Percentiles rank a stretch among this genome's conserved stretches.
Conservation (phyloP, 345 rosid species). For the Clarkia xantiana region DNA sequence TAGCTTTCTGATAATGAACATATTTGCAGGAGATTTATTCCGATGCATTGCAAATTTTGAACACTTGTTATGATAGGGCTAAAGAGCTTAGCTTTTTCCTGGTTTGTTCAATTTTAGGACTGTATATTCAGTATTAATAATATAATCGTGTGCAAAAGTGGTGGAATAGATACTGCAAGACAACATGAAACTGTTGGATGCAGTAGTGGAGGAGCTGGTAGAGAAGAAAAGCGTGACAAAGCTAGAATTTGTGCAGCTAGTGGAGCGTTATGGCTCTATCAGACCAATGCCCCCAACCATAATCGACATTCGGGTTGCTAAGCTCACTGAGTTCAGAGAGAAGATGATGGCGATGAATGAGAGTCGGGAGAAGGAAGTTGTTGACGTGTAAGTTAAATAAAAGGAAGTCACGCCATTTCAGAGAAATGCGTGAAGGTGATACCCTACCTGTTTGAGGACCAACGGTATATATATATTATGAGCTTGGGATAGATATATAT, state of each 20-base stretch:
- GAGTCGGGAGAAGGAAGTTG: constrained; percentile 17
- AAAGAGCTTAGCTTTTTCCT: constrained; percentile 40
- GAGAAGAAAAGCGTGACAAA: constrained; percentile 60
- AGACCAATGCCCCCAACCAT: constrained; percentile 49
- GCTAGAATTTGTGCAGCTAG: constrained; percentile 52
- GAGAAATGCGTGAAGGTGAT: constrained; percentile 19
- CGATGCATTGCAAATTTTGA: constrained; percentile 57
- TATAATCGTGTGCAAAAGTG: neutral
- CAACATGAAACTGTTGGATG: constrained; percentile 56
- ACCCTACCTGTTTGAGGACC: constrained; percentile 34
- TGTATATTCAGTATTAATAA: neutral
- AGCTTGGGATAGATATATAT: too few species aligned
- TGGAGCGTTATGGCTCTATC: constrained; percentile 51
- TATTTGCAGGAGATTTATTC: constrained; percentile 57
- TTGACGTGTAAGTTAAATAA: too few species aligned
- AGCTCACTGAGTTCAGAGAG: constrained; percentile 42
- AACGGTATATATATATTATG: constrained; percentile 15
- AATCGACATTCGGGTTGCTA: constrained; percentile 48
- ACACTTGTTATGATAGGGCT: constrained; percentile 58
- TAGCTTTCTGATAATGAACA: neutral
- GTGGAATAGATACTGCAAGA: constrained; percentile 45
- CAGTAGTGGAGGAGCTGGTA: constrained; percentile 52
- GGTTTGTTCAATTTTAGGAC: neutral
- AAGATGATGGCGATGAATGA: constrained; percentile 22
- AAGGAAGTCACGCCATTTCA: constrained; percentile 42